A percentile compares a stretch with the other conserved stretches of the same genome.
phyloP scores from a whole-genome alignment of 257 asterid genomes.

The Petunia secreta region DNA sequence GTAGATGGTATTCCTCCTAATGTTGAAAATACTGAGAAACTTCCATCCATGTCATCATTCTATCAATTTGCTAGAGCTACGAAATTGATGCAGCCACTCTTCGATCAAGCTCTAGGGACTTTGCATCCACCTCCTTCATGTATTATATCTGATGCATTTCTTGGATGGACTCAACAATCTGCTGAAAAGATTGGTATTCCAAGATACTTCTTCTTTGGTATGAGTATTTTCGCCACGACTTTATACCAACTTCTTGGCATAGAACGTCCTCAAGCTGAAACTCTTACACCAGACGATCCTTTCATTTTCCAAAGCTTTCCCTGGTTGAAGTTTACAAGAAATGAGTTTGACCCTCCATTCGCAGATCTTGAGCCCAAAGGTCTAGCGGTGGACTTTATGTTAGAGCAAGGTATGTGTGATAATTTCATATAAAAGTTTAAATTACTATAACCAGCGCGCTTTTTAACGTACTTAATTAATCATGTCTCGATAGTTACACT shows the following conservation, averaged over 20 bases:
- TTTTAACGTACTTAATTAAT: too few relatives aligned
- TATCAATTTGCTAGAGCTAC: slow-evolving; percentile 44
- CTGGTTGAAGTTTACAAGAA: slow-evolving; percentile 45
- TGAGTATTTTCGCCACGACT: slow-evolving; percentile 51
- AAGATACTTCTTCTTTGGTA: slow-evolving; percentile 55
- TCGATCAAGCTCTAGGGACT: slow-evolving; percentile 47
- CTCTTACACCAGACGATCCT: slow-evolving; percentile 41
- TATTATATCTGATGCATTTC: slow-evolving; percentile 60
- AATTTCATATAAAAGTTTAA: not conserved
- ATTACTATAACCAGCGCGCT: too few relatives aligned
- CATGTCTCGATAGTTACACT: too few relatives aligned
- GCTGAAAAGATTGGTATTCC: slow-evolving; percentile 56
- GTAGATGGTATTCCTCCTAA: slow-evolving; percentile 58
- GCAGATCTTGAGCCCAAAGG: slow-evolving; percentile 57
- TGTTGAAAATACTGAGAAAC: slow-evolving; percentile 62
- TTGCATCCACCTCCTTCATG: slow-evolving; percentile 49
- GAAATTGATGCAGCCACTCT: slow-evolving; percentile 53
- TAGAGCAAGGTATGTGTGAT: slow-evolving; percentile 32
- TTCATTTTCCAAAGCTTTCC: slow-evolving; percentile 55
- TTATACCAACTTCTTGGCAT: slow-evolving; percentile 42
- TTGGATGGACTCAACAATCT: slow-evolving; percentile 63
- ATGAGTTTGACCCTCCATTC: slow-evolving; percentile 61
- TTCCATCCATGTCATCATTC: slow-evolving; percentile 50
- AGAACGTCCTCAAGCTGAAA: slow-evolving; percentile 48
- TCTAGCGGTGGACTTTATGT: slow-evolving; percentile 50